Evolutionary conservation across 352 stramenopile genomes (phyloP).

Genomic region (Phytophthora fragariaefolia): DNA sequence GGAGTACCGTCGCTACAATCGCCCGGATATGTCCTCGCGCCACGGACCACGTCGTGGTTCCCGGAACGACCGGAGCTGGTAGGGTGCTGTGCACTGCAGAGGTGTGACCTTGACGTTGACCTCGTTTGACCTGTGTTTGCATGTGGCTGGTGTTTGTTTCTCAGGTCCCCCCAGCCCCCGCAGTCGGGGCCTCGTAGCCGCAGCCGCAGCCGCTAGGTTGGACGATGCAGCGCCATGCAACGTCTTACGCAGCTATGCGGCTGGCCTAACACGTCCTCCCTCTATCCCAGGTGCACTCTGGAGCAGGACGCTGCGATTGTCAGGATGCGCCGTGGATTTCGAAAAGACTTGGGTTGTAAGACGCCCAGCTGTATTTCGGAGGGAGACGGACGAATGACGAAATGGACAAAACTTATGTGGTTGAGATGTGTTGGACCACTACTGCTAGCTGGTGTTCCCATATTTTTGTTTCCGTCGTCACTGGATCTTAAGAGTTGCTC

Average conservation of each 20-base stretch:
- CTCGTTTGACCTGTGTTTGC: neutral
- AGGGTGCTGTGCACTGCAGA: conserved; percentile 6
- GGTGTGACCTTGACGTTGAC: neutral
- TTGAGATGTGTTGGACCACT: conserved; percentile 24
- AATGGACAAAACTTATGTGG: conserved; percentile 37
- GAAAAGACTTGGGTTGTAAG: conserved; percentile 17
- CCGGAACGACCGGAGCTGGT: conserved; percentile 40
- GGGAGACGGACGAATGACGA: conserved; percentile 6
- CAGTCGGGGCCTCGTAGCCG: conserved; percentile 32
- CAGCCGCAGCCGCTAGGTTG: conserved; percentile 39
- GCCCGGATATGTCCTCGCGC: conserved; percentile 32
- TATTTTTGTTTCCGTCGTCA: conserved; percentile 24
- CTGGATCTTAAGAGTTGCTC: conserved; percentile 17
- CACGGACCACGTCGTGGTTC: conserved; percentile 34
- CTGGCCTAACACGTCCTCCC: neutral
- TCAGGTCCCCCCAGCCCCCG: conserved; percentile 33
- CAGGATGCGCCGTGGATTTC: conserved; percentile 24
- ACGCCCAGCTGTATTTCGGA: conserved; percentile 28
- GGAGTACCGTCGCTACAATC: conserved; percentile 37
- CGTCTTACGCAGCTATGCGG: conserved; percentile 1
- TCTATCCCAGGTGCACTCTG: conserved; percentile 9
- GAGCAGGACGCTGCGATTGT: conserved; percentile 12
- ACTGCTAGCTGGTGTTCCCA: conserved; percentile 24
- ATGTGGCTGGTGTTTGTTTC: neutral
- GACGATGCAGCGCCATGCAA: neutral